Base-by-base conservation (phyloP, 192 early-diverging fungal genomes). In the Entophlyctis luteolus region DNA sequence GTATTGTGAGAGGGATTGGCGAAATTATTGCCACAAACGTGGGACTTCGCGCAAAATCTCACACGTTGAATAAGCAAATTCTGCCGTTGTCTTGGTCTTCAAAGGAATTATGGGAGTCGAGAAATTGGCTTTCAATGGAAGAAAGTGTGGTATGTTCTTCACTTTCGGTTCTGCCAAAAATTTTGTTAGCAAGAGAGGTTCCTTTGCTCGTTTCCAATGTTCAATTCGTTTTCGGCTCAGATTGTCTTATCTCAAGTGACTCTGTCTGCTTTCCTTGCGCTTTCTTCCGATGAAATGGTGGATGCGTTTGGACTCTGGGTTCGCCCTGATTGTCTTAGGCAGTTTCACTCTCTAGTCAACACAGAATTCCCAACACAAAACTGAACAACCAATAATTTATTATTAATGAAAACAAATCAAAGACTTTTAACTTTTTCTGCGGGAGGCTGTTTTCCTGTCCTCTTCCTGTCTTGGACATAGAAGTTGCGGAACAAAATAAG, bases 401-500 rank as follows among this genome's bases (percentile, higher is more conserved):
- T n/a, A n/a, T n/a, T n/a, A n/a, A n/a, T n/a, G n/a, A n/a, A n/a
- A n/a, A n/a, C n/a, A n/a, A n/a, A n/a, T n/a, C n/a, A n/a, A n/a
- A n/a, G n/a, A n/a, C n/a, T n/a, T n/a, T n/a, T n/a, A n/a, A n/a
- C n/a, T n/a, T n/a, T n/a, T n/a, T n/a, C n/a, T n/a, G n/a, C n/a
- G n/a, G n/a, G n/a, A n/a, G n/a, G n/a, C n/a, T n/a, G n/a, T 42
- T 42, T 42, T 42, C 10, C 39, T 12, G n/a, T 42, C 42, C 32
- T 62, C 59, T 20, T 38, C 28, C 42, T 14, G 42, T 62, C 59
- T 65, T 74, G 70, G 37, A 56, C 71, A 69, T 79, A 87, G 60
- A 86, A 87, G 76, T 84, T 81, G 55, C 71, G 75, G 76, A 87
- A 87, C 33, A 87, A 67, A 14, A 79, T 82, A 42, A 87, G 63